Evolutionary conservation across 768 basidiomycete species (phyloP).

Genomic region (Coprinopsis sp.): DNA sequence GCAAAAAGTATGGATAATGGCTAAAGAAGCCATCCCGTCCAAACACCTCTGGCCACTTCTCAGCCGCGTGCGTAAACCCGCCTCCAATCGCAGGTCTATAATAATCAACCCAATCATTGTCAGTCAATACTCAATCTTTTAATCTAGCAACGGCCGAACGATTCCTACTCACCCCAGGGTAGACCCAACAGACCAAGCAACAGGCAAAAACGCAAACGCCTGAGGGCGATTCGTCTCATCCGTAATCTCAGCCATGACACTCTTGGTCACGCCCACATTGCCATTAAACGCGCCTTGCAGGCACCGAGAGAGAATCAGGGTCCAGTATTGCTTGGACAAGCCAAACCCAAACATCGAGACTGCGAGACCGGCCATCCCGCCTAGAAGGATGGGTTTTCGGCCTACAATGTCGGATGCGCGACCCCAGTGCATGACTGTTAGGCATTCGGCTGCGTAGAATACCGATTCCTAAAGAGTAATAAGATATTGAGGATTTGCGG

Average conservation of each 20-base stretch:
- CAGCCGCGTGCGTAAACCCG: constrained; percentile 44
- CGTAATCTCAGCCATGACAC: constrained; percentile 69
- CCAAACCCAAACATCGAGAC: constrained; percentile 31
- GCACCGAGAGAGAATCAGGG: constrained; percentile 19
- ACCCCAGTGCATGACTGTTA: constrained; percentile 32
- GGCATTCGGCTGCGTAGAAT: constrained; percentile 30
- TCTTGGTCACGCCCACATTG: constrained; percentile 52
- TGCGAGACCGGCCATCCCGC: constrained; percentile 28
- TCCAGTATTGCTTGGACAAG: constrained; percentile 25
- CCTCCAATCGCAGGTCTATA: constrained; percentile 60
- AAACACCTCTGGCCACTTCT: constrained; percentile 44
- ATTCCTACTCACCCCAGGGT: constrained; percentile 24
- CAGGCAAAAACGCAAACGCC: constrained; percentile 64
- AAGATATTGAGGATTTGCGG: neutral
- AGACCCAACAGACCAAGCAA: constrained; percentile 35
- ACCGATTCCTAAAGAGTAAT: constrained; percentile 25
- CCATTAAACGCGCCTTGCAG: constrained; percentile 30
- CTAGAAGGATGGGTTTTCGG: constrained; percentile 29
- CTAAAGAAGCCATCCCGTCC: constrained; percentile 34
- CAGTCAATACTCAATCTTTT: neutral
- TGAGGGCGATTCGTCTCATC: constrained; percentile 63
- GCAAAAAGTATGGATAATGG: constrained; percentile 52
- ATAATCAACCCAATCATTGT: too few species aligned
- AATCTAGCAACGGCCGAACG: too few species aligned
- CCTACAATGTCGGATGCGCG: constrained; percentile 31